Evolutionary conservation across 371 early-diverging fungal genomes (phyloP), one percentile per base, ranked within the genome.

Genomic region (Apophysomyces ossiformis): DNA sequence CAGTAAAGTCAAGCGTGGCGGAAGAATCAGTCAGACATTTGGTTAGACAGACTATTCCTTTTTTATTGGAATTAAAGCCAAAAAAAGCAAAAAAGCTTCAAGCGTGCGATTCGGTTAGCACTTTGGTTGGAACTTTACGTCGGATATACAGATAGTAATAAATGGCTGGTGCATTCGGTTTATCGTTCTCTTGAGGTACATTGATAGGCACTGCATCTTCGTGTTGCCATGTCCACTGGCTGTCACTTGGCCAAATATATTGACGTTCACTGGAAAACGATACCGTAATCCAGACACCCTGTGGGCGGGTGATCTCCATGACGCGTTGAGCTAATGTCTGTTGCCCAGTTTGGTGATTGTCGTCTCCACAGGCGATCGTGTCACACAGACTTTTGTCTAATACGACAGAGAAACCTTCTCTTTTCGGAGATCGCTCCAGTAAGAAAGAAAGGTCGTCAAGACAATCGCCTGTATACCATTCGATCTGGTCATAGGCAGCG

Each of bases 1-100:
- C 61, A 90, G 90, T 75, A 85, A 86, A 35, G 87, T 90, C 62
- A 91, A 91, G 70, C 85, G 89, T 43, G 89, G 90, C 65, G 85
- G 86, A 54, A 83, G 91, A 58, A 85, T 87, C 68, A 92, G 90
- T 60, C 94, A 94, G 73, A 93, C 94, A 7, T 94, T 94, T 77
- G 85, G 85, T 57, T 82, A 82, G 41, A 41, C 5, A 41, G 3
- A 41, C 41, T 41, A 1, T 11, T 41, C 2, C 13, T 8, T 9
- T 58, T 8, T 58, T 43, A 37, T 11, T 37, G 41, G 35, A 41
- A 41, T 11, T 11, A 41, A 41, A 13, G 41, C 8, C 2, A 41
- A 41, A 41, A 13, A 41, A 41, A 41, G 41, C n/a, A 41, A 41
- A 13, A 41, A 41, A 41, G 13, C 41, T 13, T 21, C 16, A 50